phyloP scores from a whole-genome alignment of 2,329 filamentous ascomycete species.

The Alternaria incomplexa region DNA sequence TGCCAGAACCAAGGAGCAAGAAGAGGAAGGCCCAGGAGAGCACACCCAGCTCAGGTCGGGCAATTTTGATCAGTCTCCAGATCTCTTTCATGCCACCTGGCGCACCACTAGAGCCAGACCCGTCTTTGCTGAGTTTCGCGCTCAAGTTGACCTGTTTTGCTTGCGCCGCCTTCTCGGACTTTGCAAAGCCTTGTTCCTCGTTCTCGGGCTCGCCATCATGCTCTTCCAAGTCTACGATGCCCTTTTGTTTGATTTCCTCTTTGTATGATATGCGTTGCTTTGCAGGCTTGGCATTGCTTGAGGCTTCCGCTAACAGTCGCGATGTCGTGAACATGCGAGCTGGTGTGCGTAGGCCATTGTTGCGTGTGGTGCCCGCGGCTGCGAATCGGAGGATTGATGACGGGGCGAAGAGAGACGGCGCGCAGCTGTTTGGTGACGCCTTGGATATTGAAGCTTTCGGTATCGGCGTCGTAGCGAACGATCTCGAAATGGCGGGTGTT shows the following conservation, averaged over 20 bases:
- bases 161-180: slow-evolving; percentile 82
- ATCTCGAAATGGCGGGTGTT: slow-evolving; percentile 22
- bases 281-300: slow-evolving; percentile 17
- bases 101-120: slow-evolving; percentile 53
- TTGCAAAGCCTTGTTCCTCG: slow-evolving; percentile 66
- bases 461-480: slow-evolving; percentile 20
- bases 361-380: slow-evolving; percentile 26
- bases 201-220: slow-evolving; percentile 60
- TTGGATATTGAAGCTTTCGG: background rate
- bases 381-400: slow-evolving; percentile 18
- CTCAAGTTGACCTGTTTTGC: slow-evolving; percentile 89
- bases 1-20: slow-evolving; percentile 84
- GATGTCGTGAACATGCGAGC: slow-evolving; percentile 39
- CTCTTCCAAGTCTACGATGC: slow-evolving; percentile 44
- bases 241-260: slow-evolving; percentile 48
- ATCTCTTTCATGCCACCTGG: slow-evolving; percentile 73
- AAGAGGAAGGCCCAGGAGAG: slow-evolving; percentile 83
- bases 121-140: slow-evolving; percentile 85
- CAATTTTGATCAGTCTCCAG: slow-evolving; percentile 86
- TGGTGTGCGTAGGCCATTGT: slow-evolving; percentile 34
- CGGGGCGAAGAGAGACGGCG: slow-evolving; percentile 18
- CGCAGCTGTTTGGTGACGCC: slow-evolving; percentile 8
- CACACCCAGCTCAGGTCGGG: slow-evolving; percentile 79
- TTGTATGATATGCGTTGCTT: slow-evolving; percentile 44
- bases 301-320: slow-evolving; percentile 32